These are phyloP conservation scores for Acacia acuminata DNA, from an alignment of 306 rosid species.

Conservation along the genomic window DNA sequence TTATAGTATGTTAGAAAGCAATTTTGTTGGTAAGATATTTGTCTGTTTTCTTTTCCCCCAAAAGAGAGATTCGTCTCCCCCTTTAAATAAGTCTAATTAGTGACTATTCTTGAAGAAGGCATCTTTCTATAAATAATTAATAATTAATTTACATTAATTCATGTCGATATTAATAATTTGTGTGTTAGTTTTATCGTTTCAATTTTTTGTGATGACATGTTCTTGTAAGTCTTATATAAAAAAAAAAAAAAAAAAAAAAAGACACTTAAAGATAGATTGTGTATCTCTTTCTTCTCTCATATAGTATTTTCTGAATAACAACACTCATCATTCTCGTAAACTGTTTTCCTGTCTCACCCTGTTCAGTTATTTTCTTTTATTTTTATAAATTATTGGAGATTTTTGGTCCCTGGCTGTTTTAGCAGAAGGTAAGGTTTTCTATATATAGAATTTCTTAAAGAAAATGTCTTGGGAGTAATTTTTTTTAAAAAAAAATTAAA, in stretches of 20 bases:
- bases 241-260: too few relatives aligned
- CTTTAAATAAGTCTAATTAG: not conserved
- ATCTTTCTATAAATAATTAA: not conserved
- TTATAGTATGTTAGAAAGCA: not conserved
- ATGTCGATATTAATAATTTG: not conserved
- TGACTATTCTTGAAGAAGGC: not conserved
- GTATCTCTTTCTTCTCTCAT: not conserved
- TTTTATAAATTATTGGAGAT: not conserved
- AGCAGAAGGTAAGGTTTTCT: not conserved
- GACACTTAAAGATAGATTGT: not conserved
- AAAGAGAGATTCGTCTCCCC: not conserved
- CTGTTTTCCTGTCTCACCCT: slow-evolving; percentile 39
- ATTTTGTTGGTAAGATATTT: not conserved
- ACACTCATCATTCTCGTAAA: not conserved
- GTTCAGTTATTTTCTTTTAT: slow-evolving; percentile 35
- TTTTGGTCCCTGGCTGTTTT: slow-evolving; percentile 24
- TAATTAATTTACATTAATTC: not conserved
- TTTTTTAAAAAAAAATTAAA: not conserved
- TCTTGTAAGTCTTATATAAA: too few relatives aligned
- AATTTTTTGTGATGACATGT: too few relatives aligned
- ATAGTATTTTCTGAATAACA: not conserved
- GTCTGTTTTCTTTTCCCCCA: not conserved
- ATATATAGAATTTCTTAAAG: not conserved
- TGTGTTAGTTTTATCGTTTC: not conserved
- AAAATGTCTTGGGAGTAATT: not conserved